A percentile compares a stretch with the other conserved stretches of the same genome.
These are phyloP conservation scores for Pilatotrama ljubarskyi DNA, from an alignment of 768 basidiomycete genomes.

Conservation along the genomic window DNA sequence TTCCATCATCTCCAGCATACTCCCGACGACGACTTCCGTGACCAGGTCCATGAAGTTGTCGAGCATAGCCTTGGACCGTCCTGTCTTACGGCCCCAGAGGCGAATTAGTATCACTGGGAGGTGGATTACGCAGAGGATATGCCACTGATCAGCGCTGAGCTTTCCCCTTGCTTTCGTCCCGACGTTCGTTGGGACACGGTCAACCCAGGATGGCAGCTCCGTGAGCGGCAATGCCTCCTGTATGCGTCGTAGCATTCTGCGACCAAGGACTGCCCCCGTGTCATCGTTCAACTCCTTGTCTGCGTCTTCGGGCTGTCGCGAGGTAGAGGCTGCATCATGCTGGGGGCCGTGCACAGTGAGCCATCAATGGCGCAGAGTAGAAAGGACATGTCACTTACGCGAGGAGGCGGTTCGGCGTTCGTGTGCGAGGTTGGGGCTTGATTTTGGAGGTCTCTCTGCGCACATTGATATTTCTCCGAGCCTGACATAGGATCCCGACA, in stretches of 20 bases:
- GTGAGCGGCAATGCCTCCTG: neutral
- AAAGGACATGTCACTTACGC: too few species aligned
- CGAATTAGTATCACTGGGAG: constrained; percentile 39
- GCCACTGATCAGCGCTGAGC: constrained; percentile 35
- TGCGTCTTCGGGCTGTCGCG: too few species aligned
- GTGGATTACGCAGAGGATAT: constrained; percentile 33
- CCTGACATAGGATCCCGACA: too few species aligned
- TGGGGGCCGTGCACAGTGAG: too few species aligned
- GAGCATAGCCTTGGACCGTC: constrained; percentile 20
- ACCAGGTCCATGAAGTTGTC: constrained; percentile 33
- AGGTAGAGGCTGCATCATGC: too few species aligned
- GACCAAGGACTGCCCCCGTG: neutral
- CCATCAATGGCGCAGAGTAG: too few species aligned
- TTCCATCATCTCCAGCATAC: constrained; percentile 17
- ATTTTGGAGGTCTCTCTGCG: too few species aligned
- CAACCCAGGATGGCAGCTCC: constrained; percentile 20
- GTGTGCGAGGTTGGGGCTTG: too few species aligned
- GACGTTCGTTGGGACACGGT: constrained; percentile 11
- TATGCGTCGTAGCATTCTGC: neutral
- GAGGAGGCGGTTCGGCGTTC: too few species aligned
- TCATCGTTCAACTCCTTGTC: too few species aligned
- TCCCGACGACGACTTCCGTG: constrained; percentile 24
- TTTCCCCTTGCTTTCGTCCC: constrained; percentile 19
- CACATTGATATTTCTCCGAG: too few species aligned
- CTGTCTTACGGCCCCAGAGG: constrained; percentile 34